Evolutionary conservation across 768 basidiomycete species (phyloP), one percentile per base, ranked within the genome.

Genomic region (Leccinum boreale): DNA sequence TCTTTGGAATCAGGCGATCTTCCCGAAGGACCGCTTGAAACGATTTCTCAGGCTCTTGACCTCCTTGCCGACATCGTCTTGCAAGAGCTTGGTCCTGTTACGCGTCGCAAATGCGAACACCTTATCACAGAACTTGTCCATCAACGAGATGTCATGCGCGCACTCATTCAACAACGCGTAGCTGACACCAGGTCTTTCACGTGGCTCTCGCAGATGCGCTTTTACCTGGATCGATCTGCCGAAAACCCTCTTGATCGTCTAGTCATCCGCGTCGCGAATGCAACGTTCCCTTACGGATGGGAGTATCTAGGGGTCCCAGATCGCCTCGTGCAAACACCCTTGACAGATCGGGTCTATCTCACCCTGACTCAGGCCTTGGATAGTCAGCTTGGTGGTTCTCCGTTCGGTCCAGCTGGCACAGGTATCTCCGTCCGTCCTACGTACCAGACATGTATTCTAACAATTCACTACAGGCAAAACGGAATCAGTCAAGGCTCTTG

Each of bases 141-240:
- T 72, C 94, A 99, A 70, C 85, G 97, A 61, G 97, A 99, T 73
- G 96, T 98, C 42, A 88, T 86, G 39, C 89, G 97, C 12, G 76
- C 81, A 12, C 86, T 98, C 55, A 81, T 90, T 55, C 79, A 84
- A 58, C 83, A 86, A 65, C 74, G 79, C 28, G 80, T 90, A 14
- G 56, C 75, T 4, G 88, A 92, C 60, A 72, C 83, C 57, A 85
- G 84, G 64, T 81, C 81, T 47, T 99, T 98, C 72, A 83, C 85
- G 2, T 99, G 97, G 97, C 76, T 98, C 14, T 96, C 92, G 65
- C 94, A 98, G 69, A 98, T 99, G 97, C 90, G 97, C 9, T 99
- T 94, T 77, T 98, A 98, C 71, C 82, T 97, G 33, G 88, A 95
- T 66, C 78, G 79, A 15, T 67, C 77, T 0, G 70, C 81, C n/a